Percentiles rank a stretch among this genome's conserved stretches.
These are phyloP conservation scores for Trypanosoma cruzi DNA, from an alignment of 208 protist species.

Conservation along the genomic window DNA sequence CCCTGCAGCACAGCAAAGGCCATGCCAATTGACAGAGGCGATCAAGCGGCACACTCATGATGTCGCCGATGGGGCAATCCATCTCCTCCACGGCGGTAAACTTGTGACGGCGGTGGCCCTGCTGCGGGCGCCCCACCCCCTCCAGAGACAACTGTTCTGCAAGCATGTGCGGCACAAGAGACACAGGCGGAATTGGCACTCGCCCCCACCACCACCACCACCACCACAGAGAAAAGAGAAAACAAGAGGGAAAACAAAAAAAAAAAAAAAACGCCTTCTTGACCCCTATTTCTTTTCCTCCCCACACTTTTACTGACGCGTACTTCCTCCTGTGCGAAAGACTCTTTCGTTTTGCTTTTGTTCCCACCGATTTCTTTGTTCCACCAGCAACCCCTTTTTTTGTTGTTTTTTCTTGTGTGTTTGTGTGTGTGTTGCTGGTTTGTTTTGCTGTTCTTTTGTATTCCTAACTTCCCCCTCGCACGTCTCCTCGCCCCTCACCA, in stretches of 20 bases:
- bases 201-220: not conserved
- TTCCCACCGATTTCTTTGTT: no score
- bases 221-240: no score
- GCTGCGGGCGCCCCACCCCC: not conserved
- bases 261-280: no score
- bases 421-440: no score
- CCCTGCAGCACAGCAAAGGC: slow-evolving; percentile 36
- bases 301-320: no score
- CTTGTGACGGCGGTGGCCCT: slow-evolving; percentile 1
- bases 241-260: no score
- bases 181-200: not conserved
- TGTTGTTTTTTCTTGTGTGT: no score
- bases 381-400: no score
- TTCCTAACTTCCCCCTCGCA: not conserved
- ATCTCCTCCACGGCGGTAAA: slow-evolving; percentile 15
- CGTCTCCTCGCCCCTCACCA: not conserved
- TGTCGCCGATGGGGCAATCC: slow-evolving; percentile 37
- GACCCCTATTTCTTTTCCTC: no score
- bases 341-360: no score
- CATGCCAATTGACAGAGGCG: slow-evolving; percentile 48
- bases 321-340: no score
- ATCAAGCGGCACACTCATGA: slow-evolving; percentile 51
- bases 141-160: slow-evolving; percentile 5
- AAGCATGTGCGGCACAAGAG: slow-evolving; percentile 4
- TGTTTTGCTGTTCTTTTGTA: not conserved